Percentiles rank a stretch among this genome's conserved stretches.
Conservation (phyloP, 192 early-diverging fungal genomes). For the Backusella macrospora region DNA sequence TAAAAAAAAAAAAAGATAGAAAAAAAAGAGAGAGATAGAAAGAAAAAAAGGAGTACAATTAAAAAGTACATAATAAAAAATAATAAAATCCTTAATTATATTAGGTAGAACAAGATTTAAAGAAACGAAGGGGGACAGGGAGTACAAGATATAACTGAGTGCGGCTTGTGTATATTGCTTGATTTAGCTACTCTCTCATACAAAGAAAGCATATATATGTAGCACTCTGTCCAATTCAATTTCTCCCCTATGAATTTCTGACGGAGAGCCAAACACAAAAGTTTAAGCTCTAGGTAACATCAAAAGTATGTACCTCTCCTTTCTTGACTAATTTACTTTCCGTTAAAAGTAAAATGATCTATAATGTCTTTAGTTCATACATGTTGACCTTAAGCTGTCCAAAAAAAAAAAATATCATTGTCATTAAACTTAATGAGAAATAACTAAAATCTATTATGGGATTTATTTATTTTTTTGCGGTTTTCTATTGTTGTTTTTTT, state of each 20-base stretch:
- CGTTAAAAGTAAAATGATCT: conserved; percentile 13
- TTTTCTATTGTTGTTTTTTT: background rate
- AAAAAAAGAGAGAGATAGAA: background rate
- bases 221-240: background rate
- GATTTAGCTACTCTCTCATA: conserved; percentile 8
- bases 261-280: conserved; percentile 9
- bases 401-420: conserved; percentile 7
- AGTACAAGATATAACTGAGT: conserved; percentile 12
- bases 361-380: background rate
- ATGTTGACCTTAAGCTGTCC: background rate
- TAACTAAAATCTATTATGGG: background rate
- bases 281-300: conserved; percentile 10
- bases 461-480: background rate
- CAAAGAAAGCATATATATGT: background rate
- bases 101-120: conserved; percentile 14
- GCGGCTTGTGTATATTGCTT: conserved; percentile 6
- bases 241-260: conserved; percentile 1
- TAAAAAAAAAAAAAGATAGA: background rate
- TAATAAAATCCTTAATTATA: background rate
- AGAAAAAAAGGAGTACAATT: conserved; percentile 5
- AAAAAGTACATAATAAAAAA: background rate
- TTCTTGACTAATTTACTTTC: conserved; percentile 6
- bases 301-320: background rate
- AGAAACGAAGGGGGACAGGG: conserved; percentile 9
- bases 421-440: background rate